phyloP scores from a whole-genome alignment of 2,329 filamentous ascomycete genomes.

The Mariannaea sp. region DNA sequence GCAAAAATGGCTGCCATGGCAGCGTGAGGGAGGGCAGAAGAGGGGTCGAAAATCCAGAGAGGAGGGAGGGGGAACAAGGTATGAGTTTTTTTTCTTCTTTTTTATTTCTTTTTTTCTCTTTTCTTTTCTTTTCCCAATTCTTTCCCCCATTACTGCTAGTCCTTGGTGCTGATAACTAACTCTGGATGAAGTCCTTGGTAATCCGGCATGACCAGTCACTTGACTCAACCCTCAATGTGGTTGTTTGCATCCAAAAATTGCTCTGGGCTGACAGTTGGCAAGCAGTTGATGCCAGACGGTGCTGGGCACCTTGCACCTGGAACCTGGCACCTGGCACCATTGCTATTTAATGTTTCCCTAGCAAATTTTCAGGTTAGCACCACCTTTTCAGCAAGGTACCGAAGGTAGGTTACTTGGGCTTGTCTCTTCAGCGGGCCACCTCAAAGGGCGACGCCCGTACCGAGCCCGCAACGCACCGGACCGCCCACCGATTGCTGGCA shows the following conservation, averaged over 20 bases:
- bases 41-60: conserved; percentile 20
- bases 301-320: conserved; percentile 9
- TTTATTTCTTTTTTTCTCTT: background rate
- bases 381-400: background rate
- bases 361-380: conserved; percentile 2
- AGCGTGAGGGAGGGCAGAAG: conserved; percentile 18
- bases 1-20: conserved; percentile 7
- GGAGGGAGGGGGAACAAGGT: background rate
- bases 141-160: background rate
- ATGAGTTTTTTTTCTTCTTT: background rate
- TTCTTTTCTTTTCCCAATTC: background rate
- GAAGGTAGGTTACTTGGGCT: too few species aligned
- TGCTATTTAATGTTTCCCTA: background rate
- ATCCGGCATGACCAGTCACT: background rate
- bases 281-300: conserved; percentile 1
- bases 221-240: background rate
- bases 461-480: conserved; percentile 17
- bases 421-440: conserved; percentile 9
- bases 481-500: conserved; percentile 14
- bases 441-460: conserved; percentile 1
- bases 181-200: too few species aligned
- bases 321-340: background rate
- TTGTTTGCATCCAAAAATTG: background rate
- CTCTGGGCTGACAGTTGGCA: background rate
- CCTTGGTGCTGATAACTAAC: background rate